A percentile compares a stretch with the other conserved stretches of the same genome.
Evolutionary conservation across 148 eudicot genomes (phyloP).

Genomic region (Diospyros lotus): DNA sequence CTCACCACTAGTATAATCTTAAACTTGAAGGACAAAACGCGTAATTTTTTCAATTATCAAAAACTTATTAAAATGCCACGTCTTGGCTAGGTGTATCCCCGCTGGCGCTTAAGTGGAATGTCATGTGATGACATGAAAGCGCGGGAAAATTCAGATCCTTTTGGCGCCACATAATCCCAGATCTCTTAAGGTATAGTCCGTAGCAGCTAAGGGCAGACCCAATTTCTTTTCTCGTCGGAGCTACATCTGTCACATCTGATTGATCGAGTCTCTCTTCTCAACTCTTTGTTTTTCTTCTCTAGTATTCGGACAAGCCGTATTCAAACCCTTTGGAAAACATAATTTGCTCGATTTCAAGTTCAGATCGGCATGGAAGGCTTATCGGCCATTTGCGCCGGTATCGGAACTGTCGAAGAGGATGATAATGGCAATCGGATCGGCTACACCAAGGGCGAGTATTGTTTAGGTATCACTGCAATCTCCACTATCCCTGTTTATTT

Average conservation of each 20-base stretch:
- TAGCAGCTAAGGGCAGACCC: neutral
- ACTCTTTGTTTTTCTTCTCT: neutral
- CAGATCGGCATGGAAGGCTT: slow-evolving; percentile 61
- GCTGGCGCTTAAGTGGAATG: too few species aligned
- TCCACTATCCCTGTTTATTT: slow-evolving; percentile 5
- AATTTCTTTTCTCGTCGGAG: neutral
- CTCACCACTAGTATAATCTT: too few species aligned
- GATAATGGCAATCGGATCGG: slow-evolving; percentile 47
- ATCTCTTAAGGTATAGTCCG: neutral
- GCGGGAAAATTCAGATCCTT: slow-evolving; percentile 27
- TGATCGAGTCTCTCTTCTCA: neutral
- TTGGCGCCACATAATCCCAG: slow-evolving; percentile 14
- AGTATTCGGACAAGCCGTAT: slow-evolving; percentile 1
- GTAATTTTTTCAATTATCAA: too few species aligned
- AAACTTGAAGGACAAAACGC: too few species aligned
- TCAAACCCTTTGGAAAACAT: slow-evolving; percentile 12
- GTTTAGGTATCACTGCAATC: slow-evolving; percentile 45
- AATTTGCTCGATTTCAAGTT: slow-evolving; percentile 6
- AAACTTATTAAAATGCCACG: too few species aligned
- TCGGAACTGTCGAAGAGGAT: slow-evolving; percentile 64
- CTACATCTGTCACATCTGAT: neutral
- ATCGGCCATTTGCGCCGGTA: slow-evolving; percentile 69
- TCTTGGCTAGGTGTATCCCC: too few species aligned
- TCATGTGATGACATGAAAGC: slow-evolving; percentile 1
- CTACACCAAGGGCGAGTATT: slow-evolving; percentile 50